Evolutionary conservation across 805 yeast species (phyloP), one percentile per base, ranked within the genome.

Genomic region (Metschnikowia shivogae): DNA sequence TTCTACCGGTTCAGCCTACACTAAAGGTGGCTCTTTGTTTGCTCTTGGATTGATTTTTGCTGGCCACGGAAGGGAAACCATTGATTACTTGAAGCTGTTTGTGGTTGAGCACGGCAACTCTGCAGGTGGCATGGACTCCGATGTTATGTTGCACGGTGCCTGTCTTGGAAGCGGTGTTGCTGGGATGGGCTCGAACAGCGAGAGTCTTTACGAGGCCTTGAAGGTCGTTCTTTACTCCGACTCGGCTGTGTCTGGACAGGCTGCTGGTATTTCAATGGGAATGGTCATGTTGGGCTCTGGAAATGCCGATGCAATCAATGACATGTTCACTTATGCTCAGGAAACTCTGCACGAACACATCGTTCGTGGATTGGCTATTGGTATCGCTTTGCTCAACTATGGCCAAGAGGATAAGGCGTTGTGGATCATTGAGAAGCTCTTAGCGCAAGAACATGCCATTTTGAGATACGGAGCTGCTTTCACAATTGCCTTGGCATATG

Each of bases 271-370:
- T 54, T 89, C 93, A 30, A 89, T 93, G 93, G 99, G 99, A 50
- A 77, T 93, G 53, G 89, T 88, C 11, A 88, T 88, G 96, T 77
- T 92, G 48, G 99, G 99, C 20, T 83, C 95, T 5, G 95, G 93
- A 45, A 73, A 83, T 53, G 78, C 79, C 53, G 68, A 70, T 33
- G 88, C 87, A 7, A 67, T 74, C 36, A 74, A 77, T 45, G 97
- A 89, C 60, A 86, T 93, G 95, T 70, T 87, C 44, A 78, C 86
- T 2, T 92, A 89, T 65, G 96, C 98, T 3, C 85, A 85, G 62
- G 97, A 90, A 61, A 92, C 98, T 14, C 90, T 88, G 64, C 99
- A 93, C 68, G 97, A 90, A 65, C 89, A 88, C 56, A 92, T 93
- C 48, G 84, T 89, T 41, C 86, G 98, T 64, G 95, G 96, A n/a